Evolutionary conservation across 1,284 basidiomycete genomes (phyloP).

Genomic region (Xerocomus nothofagi): DNA sequence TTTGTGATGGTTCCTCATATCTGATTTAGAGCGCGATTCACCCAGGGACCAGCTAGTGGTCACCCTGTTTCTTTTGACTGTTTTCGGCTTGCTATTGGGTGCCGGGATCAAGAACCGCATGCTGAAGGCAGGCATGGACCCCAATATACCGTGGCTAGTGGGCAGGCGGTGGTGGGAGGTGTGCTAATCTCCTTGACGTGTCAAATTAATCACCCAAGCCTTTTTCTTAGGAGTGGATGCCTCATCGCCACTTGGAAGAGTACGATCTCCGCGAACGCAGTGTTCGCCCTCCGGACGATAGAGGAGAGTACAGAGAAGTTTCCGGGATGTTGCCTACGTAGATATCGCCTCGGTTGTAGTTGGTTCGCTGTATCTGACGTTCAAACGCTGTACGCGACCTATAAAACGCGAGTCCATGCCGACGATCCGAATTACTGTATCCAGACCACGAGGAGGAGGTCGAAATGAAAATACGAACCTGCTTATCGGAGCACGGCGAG

Average conservation of each 20-base stretch:
- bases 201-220: slow-evolving; percentile 23
- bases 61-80: slow-evolving; percentile 82
- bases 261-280: slow-evolving; percentile 47
- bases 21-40: slow-evolving; percentile 71
- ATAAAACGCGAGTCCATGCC: background rate
- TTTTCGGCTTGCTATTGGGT: slow-evolving; percentile 79
- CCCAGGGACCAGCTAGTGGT: slow-evolving; percentile 90
- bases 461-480: slow-evolving; percentile 1
- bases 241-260: slow-evolving; percentile 53
- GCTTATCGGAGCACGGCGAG: slow-evolving; percentile 17
- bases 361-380: background rate
- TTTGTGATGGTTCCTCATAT: slow-evolving; percentile 31
- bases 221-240: slow-evolving; percentile 54
- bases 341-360: slow-evolving; percentile 6
- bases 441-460: background rate
- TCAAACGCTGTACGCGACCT: background rate
- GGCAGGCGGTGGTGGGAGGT: slow-evolving; percentile 81
- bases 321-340: slow-evolving; percentile 32
- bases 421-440: slow-evolving; percentile 7
- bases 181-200: slow-evolving; percentile 30
- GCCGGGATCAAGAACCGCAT: slow-evolving; percentile 83
- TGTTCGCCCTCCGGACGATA: slow-evolving; percentile 30
- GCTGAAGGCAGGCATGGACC: slow-evolving; percentile 70
- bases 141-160: slow-evolving; percentile 57
- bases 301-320: slow-evolving; percentile 45